Base-by-base conservation (phyloP, 2,329 filamentous ascomycete species). In the Alternaria hordeiaustralica region DNA sequence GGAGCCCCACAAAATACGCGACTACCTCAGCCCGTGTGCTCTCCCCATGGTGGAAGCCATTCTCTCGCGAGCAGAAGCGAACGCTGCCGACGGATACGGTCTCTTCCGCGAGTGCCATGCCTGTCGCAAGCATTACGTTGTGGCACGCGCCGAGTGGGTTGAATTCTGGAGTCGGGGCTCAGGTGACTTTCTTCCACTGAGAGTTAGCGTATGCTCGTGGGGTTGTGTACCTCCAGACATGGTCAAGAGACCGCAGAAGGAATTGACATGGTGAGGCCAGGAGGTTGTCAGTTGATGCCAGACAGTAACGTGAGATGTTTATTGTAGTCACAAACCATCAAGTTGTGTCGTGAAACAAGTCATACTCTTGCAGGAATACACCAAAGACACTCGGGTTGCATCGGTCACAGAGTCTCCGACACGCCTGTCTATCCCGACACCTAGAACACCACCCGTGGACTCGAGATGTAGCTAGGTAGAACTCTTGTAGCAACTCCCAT, bases 121-220 rank as follows among this genome's bases (percentile, higher is more conserved):
- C 11, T 79, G 77, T 55, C 67, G 64, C 11, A 72, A 69, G 20
- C 55, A 70, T 8, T 79, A 74, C 54, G 57, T 76, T n/a, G 63
- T 77, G 4, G 59, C 75, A 1, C 60, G 71, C 28, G 75, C 75
- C 3, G 72, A 74, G 55, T 78, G 76, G 77, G 57, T 78, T 6
- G 76, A 79, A 51, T 76, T 74, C 36, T 78, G 75, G 75, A 60
- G 47, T 30, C 47, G 36, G 3, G 33, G 44, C 4, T 41, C 33
- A 7, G 61, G 33, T 6, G 54, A 66, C 2, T 65, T 71, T 13
- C 49, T 71, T 12, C 74, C 75, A 0, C 63, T 76, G 30, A 71
- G 67, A 49, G 64, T 75, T 20, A 64, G 66, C 46, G 75, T 77
- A 0, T 79, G 77, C 61, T 76, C 74, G 15, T 78, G 75, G 75